These are phyloP conservation scores for Trichoderma orchidacearum DNA, from an alignment of 495 filamentous ascomycete species.

Conservation along the genomic window DNA sequence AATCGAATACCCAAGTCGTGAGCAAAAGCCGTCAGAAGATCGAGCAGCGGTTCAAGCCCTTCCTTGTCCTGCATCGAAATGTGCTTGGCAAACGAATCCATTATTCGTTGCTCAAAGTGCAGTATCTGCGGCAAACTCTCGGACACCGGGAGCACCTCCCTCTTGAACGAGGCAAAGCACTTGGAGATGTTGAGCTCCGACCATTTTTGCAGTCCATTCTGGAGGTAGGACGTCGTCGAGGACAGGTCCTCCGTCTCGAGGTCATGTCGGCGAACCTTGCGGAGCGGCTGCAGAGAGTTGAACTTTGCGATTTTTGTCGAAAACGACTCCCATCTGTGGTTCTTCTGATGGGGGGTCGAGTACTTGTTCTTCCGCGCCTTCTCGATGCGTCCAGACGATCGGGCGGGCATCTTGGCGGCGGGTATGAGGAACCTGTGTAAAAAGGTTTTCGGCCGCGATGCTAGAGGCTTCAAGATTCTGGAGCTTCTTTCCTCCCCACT, in stretches of 20 bases:
- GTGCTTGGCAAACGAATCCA: constrained; percentile 60
- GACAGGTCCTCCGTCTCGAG: constrained; percentile 62
- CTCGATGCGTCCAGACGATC: constrained; percentile 47
- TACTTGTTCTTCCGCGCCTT: constrained; percentile 52
- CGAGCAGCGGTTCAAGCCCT: constrained; percentile 73
- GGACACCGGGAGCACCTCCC: constrained; percentile 59
- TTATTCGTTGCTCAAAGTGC: constrained; percentile 73
- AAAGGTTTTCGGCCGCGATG: background rate
- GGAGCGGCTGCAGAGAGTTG: constrained; percentile 75
- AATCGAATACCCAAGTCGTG: constrained; percentile 82
- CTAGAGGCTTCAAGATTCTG: background rate
- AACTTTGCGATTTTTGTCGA: constrained; percentile 85
- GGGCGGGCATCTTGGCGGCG: constrained; percentile 31
- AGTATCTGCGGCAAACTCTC: constrained; percentile 86
- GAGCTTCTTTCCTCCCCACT: background rate
- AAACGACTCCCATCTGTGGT: constrained; percentile 85
- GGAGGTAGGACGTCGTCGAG: constrained; percentile 64
- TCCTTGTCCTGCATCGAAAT: constrained; percentile 63
- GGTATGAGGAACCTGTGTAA: background rate
- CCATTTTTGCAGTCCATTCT: constrained; percentile 74
- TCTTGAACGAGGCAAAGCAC: constrained; percentile 58
- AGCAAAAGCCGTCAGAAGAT: constrained; percentile 76
- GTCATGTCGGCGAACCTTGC: constrained; percentile 68
- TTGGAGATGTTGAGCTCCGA: constrained; percentile 76
- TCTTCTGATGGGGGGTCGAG: constrained; percentile 61